phyloP scores from a whole-genome alignment of 768 basidiomycete genomes.

The Sutorius australiensis region DNA sequence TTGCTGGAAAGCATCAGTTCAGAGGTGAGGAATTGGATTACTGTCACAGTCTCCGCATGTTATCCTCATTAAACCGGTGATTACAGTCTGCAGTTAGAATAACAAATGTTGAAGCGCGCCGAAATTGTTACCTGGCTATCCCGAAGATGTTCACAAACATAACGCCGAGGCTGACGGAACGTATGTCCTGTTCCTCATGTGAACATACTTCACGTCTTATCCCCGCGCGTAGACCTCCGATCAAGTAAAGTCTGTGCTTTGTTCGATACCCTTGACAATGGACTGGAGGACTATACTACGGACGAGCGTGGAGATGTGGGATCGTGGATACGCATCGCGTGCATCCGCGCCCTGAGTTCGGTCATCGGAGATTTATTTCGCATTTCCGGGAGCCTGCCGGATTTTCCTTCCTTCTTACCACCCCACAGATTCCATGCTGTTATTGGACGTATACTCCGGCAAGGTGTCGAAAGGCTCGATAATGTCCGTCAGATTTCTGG shows the following conservation, averaged over 20 bases:
- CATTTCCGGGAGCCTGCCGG: conserved; percentile 37
- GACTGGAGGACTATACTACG: conserved; percentile 83
- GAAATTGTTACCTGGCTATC: conserved; percentile 48
- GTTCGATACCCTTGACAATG: conserved; percentile 57
- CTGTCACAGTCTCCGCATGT: conserved; percentile 21
- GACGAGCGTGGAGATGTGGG: conserved; percentile 97
- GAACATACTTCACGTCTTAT: conserved; percentile 10
- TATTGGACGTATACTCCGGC: conserved; percentile 74
- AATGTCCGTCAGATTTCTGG: conserved; percentile 85
- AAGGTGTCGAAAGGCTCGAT: conserved; percentile 87
- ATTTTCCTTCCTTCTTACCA: conserved; percentile 60
- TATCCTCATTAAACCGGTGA: conserved; percentile 16
- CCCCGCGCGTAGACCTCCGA: conserved; percentile 42
- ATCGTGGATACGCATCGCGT: conserved; percentile 87
- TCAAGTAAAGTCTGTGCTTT: conserved; percentile 44
- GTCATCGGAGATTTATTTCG: conserved; percentile 51
- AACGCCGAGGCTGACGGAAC: conserved; percentile 38
- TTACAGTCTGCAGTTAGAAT: conserved; percentile 34
- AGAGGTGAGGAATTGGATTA: conserved; percentile 39
- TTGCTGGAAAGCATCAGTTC: conserved; percentile 57
- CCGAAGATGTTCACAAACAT: conserved; percentile 46
- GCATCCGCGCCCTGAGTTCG: conserved; percentile 60
- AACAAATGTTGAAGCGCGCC: conserved; percentile 54
- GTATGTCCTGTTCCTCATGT: conserved; percentile 37
- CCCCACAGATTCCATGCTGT: conserved; percentile 51